phyloP scores from a whole-genome alignment of 2,329 filamentous ascomycete species.

The Curvularia lunata region DNA sequence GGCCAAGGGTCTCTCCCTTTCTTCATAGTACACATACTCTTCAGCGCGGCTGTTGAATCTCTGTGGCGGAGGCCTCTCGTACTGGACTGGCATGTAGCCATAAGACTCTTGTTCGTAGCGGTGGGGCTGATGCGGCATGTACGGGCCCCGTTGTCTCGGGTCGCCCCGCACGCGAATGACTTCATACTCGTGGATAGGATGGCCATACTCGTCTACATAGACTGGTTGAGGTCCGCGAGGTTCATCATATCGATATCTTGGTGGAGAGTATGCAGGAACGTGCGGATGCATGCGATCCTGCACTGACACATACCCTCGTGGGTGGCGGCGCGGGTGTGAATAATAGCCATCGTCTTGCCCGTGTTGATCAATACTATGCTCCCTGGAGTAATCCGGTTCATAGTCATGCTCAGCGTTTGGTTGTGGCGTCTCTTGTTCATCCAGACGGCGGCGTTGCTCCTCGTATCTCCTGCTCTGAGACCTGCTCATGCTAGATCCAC shows the following conservation, averaged over 20 bases:
- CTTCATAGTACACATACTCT: conserved; percentile 44
- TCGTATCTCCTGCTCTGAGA: conserved; percentile 47
- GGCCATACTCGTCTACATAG: conserved; percentile 44
- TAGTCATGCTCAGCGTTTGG: conserved; percentile 39
- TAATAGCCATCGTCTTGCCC: conserved; percentile 37
- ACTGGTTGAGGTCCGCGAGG: conserved; percentile 35
- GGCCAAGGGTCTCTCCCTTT: conserved; percentile 32
- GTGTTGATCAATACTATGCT: conserved; percentile 41
- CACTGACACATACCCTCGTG: conserved; percentile 44
- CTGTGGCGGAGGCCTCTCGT: conserved; percentile 36
- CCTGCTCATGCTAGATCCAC: conserved; percentile 44
- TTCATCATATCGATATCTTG: conserved; percentile 42
- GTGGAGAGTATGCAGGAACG: conserved; percentile 34
- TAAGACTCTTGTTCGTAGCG: conserved; percentile 41
- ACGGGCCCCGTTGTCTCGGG: conserved; percentile 20
- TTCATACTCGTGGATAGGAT: conserved; percentile 40
- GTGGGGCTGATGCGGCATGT: conserved; percentile 23
- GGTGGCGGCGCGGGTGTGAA: conserved; percentile 25
- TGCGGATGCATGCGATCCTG: conserved; percentile 38
- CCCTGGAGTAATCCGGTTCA: conserved; percentile 39
- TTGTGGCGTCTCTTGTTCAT: conserved; percentile 47
- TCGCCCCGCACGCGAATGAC: conserved; percentile 40
- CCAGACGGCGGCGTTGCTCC: conserved; percentile 44
- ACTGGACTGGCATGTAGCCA: conserved; percentile 38
- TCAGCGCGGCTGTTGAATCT: conserved; percentile 34